These are phyloP conservation scores for Euphorbia lathyris DNA, from an alignment of 345 rosid species.

Conservation along the genomic window DNA sequence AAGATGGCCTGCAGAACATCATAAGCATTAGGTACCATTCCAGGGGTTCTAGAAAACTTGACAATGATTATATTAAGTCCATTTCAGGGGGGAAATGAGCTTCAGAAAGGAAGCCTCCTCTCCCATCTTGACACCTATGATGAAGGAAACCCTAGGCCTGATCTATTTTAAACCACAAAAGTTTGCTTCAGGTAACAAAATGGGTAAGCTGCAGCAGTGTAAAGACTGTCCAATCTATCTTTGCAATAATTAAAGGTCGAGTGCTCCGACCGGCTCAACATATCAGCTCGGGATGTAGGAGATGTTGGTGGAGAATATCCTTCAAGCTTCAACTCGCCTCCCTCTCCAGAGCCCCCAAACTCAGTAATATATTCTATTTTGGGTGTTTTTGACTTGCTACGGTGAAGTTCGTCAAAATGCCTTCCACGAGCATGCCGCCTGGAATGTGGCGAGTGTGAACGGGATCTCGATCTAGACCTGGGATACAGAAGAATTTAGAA, in stretches of 20 bases:
- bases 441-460: slow-evolving; percentile 75
- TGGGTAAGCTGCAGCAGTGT: slow-evolving; percentile 69
- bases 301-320: slow-evolving; percentile 90
- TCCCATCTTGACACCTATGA: slow-evolving; percentile 53
- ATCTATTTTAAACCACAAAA: slow-evolving; percentile 47
- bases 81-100: slow-evolving; percentile 35
- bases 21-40: slow-evolving; percentile 41
- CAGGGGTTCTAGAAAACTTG: slow-evolving; percentile 19
- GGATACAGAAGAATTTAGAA: slow-evolving; percentile 1
- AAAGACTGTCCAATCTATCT: slow-evolving; percentile 85
- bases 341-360: slow-evolving; percentile 79
- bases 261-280: slow-evolving; percentile 97
- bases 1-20: slow-evolving; percentile 75
- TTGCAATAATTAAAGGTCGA: slow-evolving; percentile 95
- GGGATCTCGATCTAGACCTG: slow-evolving; percentile 76
- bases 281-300: slow-evolving; percentile 67
- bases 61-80: slow-evolving; percentile 24
- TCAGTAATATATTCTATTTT: slow-evolving; percentile 90
- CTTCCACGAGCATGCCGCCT: slow-evolving; percentile 61
- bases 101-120: slow-evolving; percentile 57
- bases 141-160: slow-evolving; percentile 44
- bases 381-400: slow-evolving; percentile 64
- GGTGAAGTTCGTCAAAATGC: slow-evolving; percentile 52
- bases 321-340: slow-evolving; percentile 60
- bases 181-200: slow-evolving; percentile 60